These are phyloP conservation scores for Pinus taeda DNA, from an alignment of 75 land plant species.

Conservation along the genomic window DNA sequence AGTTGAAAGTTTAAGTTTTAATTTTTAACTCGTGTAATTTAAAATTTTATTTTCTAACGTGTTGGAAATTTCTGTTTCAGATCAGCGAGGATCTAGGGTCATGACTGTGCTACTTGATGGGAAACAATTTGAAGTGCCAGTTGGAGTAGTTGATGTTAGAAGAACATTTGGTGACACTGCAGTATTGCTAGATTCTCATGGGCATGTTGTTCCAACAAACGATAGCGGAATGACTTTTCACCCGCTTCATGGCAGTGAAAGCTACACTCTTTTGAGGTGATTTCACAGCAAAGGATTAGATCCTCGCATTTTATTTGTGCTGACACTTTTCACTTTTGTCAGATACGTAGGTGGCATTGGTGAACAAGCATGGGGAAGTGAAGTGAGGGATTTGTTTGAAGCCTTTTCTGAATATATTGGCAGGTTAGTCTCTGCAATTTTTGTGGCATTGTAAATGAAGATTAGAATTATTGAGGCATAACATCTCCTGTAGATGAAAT, in stretches of 20 bases:
- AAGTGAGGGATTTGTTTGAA: neutral
- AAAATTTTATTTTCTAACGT: neutral
- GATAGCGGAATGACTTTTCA: constrained; percentile 21
- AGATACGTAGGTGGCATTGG: neutral
- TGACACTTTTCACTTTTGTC: neutral
- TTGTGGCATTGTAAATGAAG: neutral
- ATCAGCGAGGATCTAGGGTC: constrained; percentile 1
- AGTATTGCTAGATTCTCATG: constrained; percentile 20
- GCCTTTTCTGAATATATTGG: neutral
- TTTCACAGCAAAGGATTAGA: neutral
- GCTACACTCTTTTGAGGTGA: constrained; percentile 15
- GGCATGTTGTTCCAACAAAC: constrained; percentile 26
- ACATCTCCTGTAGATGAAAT: neutral
- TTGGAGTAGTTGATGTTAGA: constrained; percentile 18
- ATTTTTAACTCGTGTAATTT: neutral
- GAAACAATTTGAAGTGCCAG: constrained; percentile 18
- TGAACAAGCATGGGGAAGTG: neutral
- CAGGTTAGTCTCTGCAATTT: neutral
- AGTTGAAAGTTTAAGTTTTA: neutral
- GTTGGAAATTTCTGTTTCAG: neutral
- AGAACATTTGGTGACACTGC: constrained; percentile 29
- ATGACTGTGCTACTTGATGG: constrained; percentile 20
- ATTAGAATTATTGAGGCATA: neutral
- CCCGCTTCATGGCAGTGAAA: constrained; percentile 32
- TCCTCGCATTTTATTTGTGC: neutral